Conservation (phyloP, 257 asterid genomes). For the Prunella vulgaris region DNA sequence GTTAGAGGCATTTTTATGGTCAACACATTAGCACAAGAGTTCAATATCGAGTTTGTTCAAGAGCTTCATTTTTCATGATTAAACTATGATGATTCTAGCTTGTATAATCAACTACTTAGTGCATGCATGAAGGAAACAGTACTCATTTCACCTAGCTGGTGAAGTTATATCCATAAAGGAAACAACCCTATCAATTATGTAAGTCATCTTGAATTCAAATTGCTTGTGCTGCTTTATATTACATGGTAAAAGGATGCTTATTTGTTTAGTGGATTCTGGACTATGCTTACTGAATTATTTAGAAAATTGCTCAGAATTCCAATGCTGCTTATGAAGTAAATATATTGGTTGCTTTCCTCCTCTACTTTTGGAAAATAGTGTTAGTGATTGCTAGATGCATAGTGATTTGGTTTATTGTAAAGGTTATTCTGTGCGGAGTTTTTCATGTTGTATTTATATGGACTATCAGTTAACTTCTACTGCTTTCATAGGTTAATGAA, state of each 20-base stretch:
- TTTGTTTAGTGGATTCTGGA: background rate
- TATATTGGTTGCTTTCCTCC: background rate
- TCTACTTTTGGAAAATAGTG: background rate
- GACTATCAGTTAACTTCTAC: background rate
- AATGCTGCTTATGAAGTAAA: background rate
- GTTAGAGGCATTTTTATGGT: background rate
- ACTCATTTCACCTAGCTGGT: background rate
- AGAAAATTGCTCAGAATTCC: conserved; percentile 1
- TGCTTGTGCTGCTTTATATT: conserved; percentile 7
- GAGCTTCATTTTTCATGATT: background rate
- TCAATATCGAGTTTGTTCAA: background rate
- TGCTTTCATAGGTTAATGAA: conserved; percentile 66
- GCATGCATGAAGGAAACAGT: background rate
- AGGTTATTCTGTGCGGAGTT: background rate
- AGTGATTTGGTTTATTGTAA: background rate
- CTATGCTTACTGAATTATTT: conserved; percentile 1
- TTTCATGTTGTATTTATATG: background rate
- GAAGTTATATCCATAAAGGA: background rate
- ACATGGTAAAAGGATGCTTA: conserved; percentile 8
- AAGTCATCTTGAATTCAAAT: conserved; percentile 14
- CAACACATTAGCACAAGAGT: background rate
- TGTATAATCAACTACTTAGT: background rate
- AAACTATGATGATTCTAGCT: background rate
- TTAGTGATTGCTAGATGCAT: conserved; percentile 2
- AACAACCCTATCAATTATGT: background rate